Base-by-base conservation (phyloP, 2,329 filamentous ascomycete species). In the Bipolaris cookei region DNA sequence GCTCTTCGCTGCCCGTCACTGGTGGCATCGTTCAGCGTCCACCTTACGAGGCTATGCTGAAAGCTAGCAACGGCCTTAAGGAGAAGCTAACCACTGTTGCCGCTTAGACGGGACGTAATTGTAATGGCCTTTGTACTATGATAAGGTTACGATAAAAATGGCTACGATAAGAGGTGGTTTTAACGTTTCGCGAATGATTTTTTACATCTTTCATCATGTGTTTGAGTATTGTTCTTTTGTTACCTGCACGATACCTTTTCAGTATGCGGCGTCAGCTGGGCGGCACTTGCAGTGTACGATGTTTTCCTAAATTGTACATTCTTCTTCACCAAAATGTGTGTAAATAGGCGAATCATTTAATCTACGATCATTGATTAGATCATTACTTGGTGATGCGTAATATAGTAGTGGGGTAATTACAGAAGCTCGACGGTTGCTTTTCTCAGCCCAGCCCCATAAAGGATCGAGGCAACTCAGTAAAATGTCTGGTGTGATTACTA, bases 11-110 rank as follows among this genome's bases (percentile, higher is more conserved):
- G 45, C 94, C 94, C 8, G 90, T 96, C 53, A 96, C 93, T 32
- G 94, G 94, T 74, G 94, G 94, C 76, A 97, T 98, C 67, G 84
- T 97, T 65, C 95, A 94, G 82, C 88, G 88, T 51, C 88, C 87
- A n/a, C 89, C 89, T 4, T 84, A 89, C 68, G 89, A 92, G 76
- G 83, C 90, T 50, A 79, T 91, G 54, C 47, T 53, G 67, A 79
- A 79, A 67, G 66, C 66, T 44, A 73, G 76, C 48, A 74, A 70
- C 13, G 73, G 70, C 14, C 72, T 76, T 1, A 61, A 67, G 46
- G 74, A 79, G 68, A 68, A 79, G 37, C 67, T 79, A 34, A 75
- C 78, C 50, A 70, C 73, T 21, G 75, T 72, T 30, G 69, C 76
- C 6, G 75, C 77, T 37, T 74, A 65, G 62, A 61, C 5, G 37